Percentiles rank a stretch among this genome's conserved stretches.
These are phyloP conservation scores for Alternaria ventricosa DNA, from an alignment of 2,329 filamentous ascomycete genomes.

Conservation along the genomic window DNA sequence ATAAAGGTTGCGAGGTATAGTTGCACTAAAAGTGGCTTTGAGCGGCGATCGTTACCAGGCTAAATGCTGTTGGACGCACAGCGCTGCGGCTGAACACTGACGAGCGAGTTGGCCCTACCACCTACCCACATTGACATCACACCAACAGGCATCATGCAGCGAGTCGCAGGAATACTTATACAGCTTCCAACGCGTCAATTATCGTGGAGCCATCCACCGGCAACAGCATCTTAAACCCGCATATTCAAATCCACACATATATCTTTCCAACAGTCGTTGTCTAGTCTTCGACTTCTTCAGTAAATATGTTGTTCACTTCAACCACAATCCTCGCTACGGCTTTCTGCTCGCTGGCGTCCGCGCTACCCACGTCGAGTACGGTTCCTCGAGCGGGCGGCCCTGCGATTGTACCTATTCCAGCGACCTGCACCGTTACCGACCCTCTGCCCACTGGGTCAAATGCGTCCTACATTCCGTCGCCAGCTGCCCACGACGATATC, in stretches of 20 bases:
- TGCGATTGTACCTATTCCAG: constrained; percentile 39
- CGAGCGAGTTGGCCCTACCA: constrained; percentile 6
- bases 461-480: constrained; percentile 34
- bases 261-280: background rate
- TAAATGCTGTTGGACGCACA: constrained; percentile 10
- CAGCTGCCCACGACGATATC: constrained; percentile 23
- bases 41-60: constrained; percentile 1
- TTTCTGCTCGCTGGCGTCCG: constrained; percentile 6
- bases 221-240: background rate
- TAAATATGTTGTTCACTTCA: constrained; percentile 4
- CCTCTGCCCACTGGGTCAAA: constrained; percentile 23
- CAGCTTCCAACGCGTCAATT: background rate
- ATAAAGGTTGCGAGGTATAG: constrained; percentile 1
- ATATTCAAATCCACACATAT: background rate
- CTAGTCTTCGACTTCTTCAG: background rate
- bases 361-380: constrained; percentile 6
- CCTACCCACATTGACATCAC: constrained; percentile 7
- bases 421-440: constrained; percentile 45
- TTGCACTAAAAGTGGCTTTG: constrained; percentile 5
- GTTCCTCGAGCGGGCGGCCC: constrained; percentile 46
- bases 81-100: constrained; percentile 21
- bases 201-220: background rate
- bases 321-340: background rate
- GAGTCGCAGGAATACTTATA: constrained; percentile 4
- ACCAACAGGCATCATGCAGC: background rate